Evolutionary conservation across 2,329 filamentous ascomycete species (phyloP), one percentile per base, ranked within the genome.

Genomic region (Colletotrichum musae): DNA sequence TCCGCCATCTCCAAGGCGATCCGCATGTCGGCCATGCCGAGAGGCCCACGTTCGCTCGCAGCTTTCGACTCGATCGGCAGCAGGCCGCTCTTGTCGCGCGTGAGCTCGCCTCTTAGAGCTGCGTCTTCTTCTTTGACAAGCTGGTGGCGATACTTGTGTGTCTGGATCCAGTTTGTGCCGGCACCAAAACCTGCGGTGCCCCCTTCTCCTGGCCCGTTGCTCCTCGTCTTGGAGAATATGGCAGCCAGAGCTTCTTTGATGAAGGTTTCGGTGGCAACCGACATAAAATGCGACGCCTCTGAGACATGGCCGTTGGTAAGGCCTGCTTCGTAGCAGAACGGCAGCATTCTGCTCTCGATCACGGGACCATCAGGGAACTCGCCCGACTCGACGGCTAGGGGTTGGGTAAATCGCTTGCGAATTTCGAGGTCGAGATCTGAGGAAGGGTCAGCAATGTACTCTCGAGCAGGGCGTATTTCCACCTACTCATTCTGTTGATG

Each of bases 1-100:
- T 96, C 93, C 13, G 92, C 91, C 72, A 97, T 87, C 68, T 93
- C 89, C 16, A 97, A 79, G 0, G 93, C 90, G 3, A 97, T 83
- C 45, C 92, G 88, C 56, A 98, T 80, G 78, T 98, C 95, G 18
- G 91, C 89, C 82, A 95, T 92, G 15, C 91, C 91, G 1, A 98
- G 81, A 1, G 93, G 89, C 6, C 90, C 88, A 47, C 94, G 86
- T 74, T 92, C 89, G 64, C 89, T 89, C 16, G 92, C 91, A 61
- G 92, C 91, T 77, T 93, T 94, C 3, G 93, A 89, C 79, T 98
- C 94, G 43, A 94, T 83, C 0, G 95, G 95, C 6, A 98, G 82
- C 32, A 97, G 81, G 1, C 94, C 94, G 56, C 88, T 91, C 69
- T 92, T 91, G 68, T 94, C 93, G 73, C 93, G 87, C 18, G 88